Evolutionary conservation across 345 rosid genomes (phyloP).

Genomic region (Stellera chamaejasme): DNA sequence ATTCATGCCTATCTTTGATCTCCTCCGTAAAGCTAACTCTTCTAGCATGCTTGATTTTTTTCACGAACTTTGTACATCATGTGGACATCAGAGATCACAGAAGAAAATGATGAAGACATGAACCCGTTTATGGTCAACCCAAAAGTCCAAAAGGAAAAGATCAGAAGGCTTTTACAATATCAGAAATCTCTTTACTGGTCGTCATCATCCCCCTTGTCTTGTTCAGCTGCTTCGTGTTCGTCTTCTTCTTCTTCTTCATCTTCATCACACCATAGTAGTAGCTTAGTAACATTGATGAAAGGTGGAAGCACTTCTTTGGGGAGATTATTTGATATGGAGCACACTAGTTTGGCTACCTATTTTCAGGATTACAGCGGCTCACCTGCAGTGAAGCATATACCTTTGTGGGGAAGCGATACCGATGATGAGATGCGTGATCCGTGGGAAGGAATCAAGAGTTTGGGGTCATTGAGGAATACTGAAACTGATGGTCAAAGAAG

Average conservation of each 20-base stretch:
- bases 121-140: constrained; percentile 12
- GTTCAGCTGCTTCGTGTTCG: constrained; percentile 9
- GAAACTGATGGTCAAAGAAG: constrained; percentile 4
- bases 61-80: neutral
- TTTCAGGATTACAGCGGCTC: constrained; percentile 39
- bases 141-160: constrained; percentile 25
- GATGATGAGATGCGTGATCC: constrained; percentile 29
- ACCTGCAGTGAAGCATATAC: constrained; percentile 29
- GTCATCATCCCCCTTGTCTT: constrained; percentile 26
- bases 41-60: too few relatives aligned
- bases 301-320: constrained; percentile 30
- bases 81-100: constrained; percentile 33
- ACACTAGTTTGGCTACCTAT: constrained; percentile 34
- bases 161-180: constrained; percentile 32
- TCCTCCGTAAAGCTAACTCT: neutral
- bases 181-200: constrained; percentile 38
- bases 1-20: neutral
- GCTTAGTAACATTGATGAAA: constrained; percentile 36
- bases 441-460: constrained; percentile 26
- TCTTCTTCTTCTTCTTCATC: constrained; percentile 21
- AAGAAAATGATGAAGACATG: constrained; percentile 25
- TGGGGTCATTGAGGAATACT: neutral
- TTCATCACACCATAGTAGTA: constrained; percentile 19
- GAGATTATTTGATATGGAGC: constrained; percentile 52
- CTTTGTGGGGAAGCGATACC: constrained; percentile 36